A percentile compares a stretch with the other conserved stretches of the same genome.
phyloP scores from a whole-genome alignment of 2,329 filamentous ascomycete species.

The Ophiostoma montium region DNA sequence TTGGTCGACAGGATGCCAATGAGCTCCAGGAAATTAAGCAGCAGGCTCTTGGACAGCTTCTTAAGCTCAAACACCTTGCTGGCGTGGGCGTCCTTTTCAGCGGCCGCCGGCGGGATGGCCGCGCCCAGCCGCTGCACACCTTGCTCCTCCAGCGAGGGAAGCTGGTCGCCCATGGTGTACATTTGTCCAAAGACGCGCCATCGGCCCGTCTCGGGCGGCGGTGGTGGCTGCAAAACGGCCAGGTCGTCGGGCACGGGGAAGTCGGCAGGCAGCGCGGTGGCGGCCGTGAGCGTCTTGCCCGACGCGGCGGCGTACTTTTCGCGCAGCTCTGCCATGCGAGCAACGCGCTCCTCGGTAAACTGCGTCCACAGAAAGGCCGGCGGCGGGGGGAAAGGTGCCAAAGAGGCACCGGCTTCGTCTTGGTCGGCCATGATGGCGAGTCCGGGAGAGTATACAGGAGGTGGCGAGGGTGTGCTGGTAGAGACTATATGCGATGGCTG shows the following conservation, averaged over 20 bases:
- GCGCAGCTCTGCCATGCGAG: conserved; percentile 35
- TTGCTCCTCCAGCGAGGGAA: conserved; percentile 54
- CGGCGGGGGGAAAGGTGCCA: conserved; percentile 50
- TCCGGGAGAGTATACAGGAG: too few relatives aligned
- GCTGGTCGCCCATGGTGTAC: conserved; percentile 47
- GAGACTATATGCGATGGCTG: too few relatives aligned
- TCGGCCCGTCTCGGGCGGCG: conserved; percentile 52
- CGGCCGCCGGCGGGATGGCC: conserved; percentile 25
- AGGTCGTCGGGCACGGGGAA: conserved; percentile 51
- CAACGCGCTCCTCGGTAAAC: conserved; percentile 65
- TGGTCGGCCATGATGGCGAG: conserved; percentile 46
- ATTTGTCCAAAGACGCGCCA: conserved; percentile 63
- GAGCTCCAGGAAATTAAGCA: conserved; percentile 82
- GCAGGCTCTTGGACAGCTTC: conserved; percentile 65
- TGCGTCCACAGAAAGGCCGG: conserved; percentile 72
- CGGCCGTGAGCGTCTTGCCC: conserved; percentile 16
- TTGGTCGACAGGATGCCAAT: conserved; percentile 55
- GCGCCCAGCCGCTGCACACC: conserved; percentile 54
- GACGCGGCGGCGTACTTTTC: conserved; percentile 23
- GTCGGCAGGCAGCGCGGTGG: conserved; percentile 24
- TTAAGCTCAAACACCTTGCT: conserved; percentile 57
- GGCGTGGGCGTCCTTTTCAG: conserved; percentile 33
- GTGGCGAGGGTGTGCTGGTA: too few relatives aligned
- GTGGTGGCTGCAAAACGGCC: conserved; percentile 65
- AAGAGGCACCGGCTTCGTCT: conserved; percentile 14